Evolutionary conservation across 1,139 yeast species (phyloP).

Genomic region (Blastobotrys indianensis): DNA sequence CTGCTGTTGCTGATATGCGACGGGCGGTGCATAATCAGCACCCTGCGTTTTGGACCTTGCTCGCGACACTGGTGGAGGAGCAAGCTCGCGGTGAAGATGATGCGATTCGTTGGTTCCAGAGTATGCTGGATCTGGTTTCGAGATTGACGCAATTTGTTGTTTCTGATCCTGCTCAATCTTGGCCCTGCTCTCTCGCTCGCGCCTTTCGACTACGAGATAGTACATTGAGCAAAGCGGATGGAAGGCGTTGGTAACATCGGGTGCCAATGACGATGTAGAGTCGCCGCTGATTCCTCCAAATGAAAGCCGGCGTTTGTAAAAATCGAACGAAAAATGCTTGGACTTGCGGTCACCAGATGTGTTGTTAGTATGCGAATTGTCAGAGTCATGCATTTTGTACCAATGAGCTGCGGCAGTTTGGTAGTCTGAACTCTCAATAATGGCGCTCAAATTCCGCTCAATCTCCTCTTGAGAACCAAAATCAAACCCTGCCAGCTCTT

Average conservation of each 20-base stretch:
- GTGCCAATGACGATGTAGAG: slow-evolving; percentile 20
- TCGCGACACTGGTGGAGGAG: slow-evolving; percentile 14
- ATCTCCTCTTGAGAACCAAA: slow-evolving; percentile 66
- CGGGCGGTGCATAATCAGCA: slow-evolving; percentile 18
- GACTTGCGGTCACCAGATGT: neutral
- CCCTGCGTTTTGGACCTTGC: slow-evolving; percentile 28
- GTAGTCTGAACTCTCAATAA: slow-evolving; percentile 66
- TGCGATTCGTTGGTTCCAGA: slow-evolving; percentile 12
- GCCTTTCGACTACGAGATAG: slow-evolving; percentile 73
- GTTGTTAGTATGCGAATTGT: neutral
- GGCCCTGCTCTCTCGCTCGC: slow-evolving; percentile 49
- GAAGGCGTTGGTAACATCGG: slow-evolving; percentile 84
- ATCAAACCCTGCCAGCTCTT: slow-evolving; percentile 73
- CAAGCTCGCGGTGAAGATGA: slow-evolving; percentile 15
- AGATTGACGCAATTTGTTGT: slow-evolving; percentile 8
- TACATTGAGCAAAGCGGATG: slow-evolving; percentile 88
- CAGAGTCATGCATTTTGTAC: slow-evolving; percentile 39
- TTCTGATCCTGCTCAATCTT: neutral
- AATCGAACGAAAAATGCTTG: slow-evolving; percentile 9
- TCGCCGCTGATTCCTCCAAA: slow-evolving; percentile 6
- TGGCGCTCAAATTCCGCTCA: slow-evolving; percentile 47
- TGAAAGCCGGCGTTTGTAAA: slow-evolving; percentile 10
- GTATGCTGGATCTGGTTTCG: slow-evolving; percentile 20
- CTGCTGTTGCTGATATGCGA: slow-evolving; percentile 4
- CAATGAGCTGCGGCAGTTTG: slow-evolving; percentile 59